Conservation (phyloP, 2,329 filamentous ascomycete species). For the Periconia digitata region DNA sequence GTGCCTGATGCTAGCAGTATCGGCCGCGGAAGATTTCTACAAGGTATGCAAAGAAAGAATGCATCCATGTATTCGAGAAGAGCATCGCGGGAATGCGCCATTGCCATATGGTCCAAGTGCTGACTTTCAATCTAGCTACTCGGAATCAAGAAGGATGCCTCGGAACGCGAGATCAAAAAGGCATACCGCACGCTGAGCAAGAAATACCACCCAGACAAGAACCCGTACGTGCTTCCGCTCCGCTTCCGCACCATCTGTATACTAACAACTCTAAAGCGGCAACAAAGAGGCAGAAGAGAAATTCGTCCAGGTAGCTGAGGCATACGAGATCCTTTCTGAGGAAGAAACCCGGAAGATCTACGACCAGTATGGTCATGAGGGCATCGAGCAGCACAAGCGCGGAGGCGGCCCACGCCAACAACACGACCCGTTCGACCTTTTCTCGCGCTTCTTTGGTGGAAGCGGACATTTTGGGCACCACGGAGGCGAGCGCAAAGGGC, state of each 20-base stretch:
- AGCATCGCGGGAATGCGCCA: neutral
- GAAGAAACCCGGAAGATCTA: slow-evolving; percentile 82
- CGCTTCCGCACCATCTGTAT: neutral
- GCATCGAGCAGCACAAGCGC: slow-evolving; percentile 78
- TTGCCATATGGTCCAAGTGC: slow-evolving; percentile 1
- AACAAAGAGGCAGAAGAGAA: slow-evolving; percentile 81
- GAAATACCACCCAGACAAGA: slow-evolving; percentile 97
- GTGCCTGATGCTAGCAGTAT: slow-evolving; percentile 46
- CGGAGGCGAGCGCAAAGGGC: slow-evolving; percentile 78
- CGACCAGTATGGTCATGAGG: slow-evolving; percentile 91
- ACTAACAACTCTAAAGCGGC: slow-evolving; percentile 54
- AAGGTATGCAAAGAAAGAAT: slow-evolving; percentile 55
- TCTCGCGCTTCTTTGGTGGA: slow-evolving; percentile 94
- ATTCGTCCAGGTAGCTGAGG: slow-evolving; percentile 92
- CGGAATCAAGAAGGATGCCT: slow-evolving; percentile 75
- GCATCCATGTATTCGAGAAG: neutral
- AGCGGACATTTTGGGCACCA: slow-evolving; percentile 78
- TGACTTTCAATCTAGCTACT: slow-evolving; percentile 63
- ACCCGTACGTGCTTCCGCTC: slow-evolving; percentile 65
- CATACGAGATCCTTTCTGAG: slow-evolving; percentile 88
- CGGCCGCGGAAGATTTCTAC: slow-evolving; percentile 71
- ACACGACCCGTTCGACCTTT: slow-evolving; percentile 90
- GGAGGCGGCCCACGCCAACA: slow-evolving; percentile 63
- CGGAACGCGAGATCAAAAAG: slow-evolving; percentile 86
- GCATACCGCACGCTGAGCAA: slow-evolving; percentile 92